phyloP scores from a whole-genome alignment of 1,139 yeast species.

The Sporopachydermia cereana region DNA sequence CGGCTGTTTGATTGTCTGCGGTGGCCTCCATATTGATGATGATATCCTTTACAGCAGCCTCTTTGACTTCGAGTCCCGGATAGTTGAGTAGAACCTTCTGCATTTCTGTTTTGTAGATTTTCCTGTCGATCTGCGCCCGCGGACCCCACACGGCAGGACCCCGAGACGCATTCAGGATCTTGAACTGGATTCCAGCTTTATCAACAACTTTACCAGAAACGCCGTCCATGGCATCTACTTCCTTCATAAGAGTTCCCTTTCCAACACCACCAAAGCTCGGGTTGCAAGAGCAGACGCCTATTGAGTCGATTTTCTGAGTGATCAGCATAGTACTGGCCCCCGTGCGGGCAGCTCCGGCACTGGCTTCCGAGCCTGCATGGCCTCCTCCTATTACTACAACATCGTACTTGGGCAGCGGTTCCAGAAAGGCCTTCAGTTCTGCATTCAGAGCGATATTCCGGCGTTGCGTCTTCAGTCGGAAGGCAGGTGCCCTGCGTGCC shows the following conservation, averaged over 20 bases:
- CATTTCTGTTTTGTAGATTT: slow-evolving; percentile 71
- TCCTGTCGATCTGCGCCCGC: slow-evolving; percentile 88
- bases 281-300: slow-evolving; percentile 94
- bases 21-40: slow-evolving; percentile 37
- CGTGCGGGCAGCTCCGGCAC: slow-evolving; percentile 80
- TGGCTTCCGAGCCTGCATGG: slow-evolving; percentile 98
- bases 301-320: slow-evolving; percentile 62
- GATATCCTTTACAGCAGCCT: slow-evolving; percentile 81
- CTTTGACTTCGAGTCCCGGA: slow-evolving; percentile 45
- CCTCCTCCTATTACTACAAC: slow-evolving; percentile 96
- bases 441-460: slow-evolving; percentile 19
- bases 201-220: slow-evolving; percentile 78
- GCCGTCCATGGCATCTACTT: slow-evolving; percentile 95
- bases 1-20: slow-evolving; percentile 16
- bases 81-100: slow-evolving; percentile 51
- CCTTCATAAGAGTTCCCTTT: slow-evolving; percentile 83
- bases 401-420: slow-evolving; percentile 34
- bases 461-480: too few relatives aligned
- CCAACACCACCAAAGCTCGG: slow-evolving; percentile 99
- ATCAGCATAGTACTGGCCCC: slow-evolving; percentile 66
- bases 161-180: slow-evolving; percentile 71
- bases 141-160: slow-evolving; percentile 99
- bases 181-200: slow-evolving; percentile 86
- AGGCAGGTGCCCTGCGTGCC: too few relatives aligned
- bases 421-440: slow-evolving; percentile 28